Evolutionary conservation across 2,329 filamentous ascomycete species (phyloP).

Genomic region (Hymenoscyphus occultus): DNA sequence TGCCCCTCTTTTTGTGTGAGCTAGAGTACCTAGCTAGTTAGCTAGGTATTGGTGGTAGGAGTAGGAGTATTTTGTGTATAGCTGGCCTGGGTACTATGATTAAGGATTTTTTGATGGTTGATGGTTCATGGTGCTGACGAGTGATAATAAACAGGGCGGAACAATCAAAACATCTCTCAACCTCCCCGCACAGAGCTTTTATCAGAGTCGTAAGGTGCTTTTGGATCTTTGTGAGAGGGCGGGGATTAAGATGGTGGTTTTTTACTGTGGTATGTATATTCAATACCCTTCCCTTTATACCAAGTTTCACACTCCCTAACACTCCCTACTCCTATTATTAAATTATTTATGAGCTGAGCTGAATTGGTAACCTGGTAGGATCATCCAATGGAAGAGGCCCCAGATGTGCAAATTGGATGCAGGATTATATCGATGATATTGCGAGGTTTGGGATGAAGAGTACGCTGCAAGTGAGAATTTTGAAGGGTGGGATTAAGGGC

Average conservation of each 20-base stretch:
- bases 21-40: background rate
- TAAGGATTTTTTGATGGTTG: too few relatives aligned
- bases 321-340: background rate
- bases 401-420: constrained; percentile 54
- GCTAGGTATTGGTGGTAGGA: background rate
- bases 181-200: constrained; percentile 53
- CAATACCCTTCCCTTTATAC: too few relatives aligned
- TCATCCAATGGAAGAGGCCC: constrained; percentile 51
- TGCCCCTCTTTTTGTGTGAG: background rate
- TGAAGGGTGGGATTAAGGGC: constrained; percentile 53
- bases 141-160: constrained; percentile 46
- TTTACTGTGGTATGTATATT: constrained; percentile 50
- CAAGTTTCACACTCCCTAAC: too few relatives aligned
- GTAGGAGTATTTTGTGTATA: background rate
- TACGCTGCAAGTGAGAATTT: constrained; percentile 45
- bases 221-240: constrained; percentile 51
- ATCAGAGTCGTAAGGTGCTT: constrained; percentile 47
- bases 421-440: constrained; percentile 51
- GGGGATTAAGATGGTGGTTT: constrained; percentile 48
- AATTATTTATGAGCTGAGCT: background rate
- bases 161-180: constrained; percentile 58
- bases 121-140: background rate
- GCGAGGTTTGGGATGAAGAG: constrained; percentile 40
- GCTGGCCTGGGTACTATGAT: too few relatives aligned
- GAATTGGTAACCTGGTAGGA: constrained; percentile 37